A percentile compares a stretch with the other conserved stretches of the same genome.
These are phyloP conservation scores for Nemania serpens DNA, from an alignment of 2,329 filamentous ascomycete genomes.

Conservation along the genomic window DNA sequence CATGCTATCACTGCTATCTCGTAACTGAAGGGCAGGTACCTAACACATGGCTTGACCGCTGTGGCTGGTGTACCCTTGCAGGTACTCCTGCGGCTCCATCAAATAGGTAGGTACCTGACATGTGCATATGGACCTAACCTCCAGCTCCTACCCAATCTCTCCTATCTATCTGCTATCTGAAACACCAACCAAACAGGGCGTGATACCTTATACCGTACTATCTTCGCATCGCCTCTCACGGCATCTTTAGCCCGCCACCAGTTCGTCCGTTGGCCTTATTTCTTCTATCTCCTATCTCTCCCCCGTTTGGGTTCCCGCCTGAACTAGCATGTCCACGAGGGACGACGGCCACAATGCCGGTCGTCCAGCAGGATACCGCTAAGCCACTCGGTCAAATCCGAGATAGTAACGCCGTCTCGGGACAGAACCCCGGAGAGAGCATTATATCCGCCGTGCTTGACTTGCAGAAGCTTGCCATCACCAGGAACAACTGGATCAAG, in stretches of 20 bases:
- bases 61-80: too few species aligned
- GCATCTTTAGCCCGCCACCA: slow-evolving; percentile 1
- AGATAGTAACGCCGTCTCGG: slow-evolving; percentile 23
- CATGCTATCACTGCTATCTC: too few species aligned
- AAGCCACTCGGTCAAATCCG: slow-evolving; percentile 37
- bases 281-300: neutral
- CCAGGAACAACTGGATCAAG: slow-evolving; percentile 37
- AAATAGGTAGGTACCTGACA: too few species aligned
- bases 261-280: neutral
- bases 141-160: too few species aligned
- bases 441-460: slow-evolving; percentile 36
- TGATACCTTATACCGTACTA: neutral
- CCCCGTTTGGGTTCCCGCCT: too few species aligned
- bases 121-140: too few species aligned
- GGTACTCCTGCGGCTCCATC: too few species aligned
- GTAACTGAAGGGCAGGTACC: too few species aligned
- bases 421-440: slow-evolving; percentile 13
- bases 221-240: neutral
- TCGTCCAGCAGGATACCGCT: slow-evolving; percentile 38
- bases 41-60: too few species aligned
- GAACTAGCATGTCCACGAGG: slow-evolving; percentile 35
- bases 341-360: slow-evolving; percentile 25
- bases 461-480: slow-evolving; percentile 31
- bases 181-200: too few species aligned
- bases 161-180: too few species aligned